A percentile compares a stretch with the other conserved stretches of the same genome.
Conservation (phyloP, 345 rosid species). For the Populus davidiana region DNA sequence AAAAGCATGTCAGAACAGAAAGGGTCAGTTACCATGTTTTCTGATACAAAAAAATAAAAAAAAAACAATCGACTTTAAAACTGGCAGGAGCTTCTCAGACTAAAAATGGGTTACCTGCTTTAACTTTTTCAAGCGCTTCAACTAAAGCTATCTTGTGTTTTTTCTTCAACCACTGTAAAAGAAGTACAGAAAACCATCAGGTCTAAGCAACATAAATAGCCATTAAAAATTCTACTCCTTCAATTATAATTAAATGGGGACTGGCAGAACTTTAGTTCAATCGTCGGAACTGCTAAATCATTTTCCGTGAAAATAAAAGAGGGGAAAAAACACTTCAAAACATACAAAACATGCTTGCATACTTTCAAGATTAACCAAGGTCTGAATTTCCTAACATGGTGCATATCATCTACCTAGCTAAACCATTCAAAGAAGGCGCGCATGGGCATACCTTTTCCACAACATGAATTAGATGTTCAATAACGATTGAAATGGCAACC, state of each 20-base stretch:
- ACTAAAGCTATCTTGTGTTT: conserved; percentile 62
- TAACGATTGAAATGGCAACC: conserved; percentile 61
- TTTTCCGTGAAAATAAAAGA: background rate
- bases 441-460: conserved; percentile 44
- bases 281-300: background rate
- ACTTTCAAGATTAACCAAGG: background rate
- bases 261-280: background rate
- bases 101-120: conserved; percentile 53
- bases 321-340: background rate
- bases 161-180: conserved; percentile 62
- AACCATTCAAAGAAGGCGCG: background rate
- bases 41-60: background rate
- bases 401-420: background rate
- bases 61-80: background rate
- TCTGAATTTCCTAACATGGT: background rate
- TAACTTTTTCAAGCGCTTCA: conserved; percentile 90
- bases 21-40: background rate
- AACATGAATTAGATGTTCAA: conserved; percentile 63
- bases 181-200: background rate
- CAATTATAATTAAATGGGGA: background rate
- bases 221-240: background rate
- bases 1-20: background rate
- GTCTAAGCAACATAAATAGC: background rate
- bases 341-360: background rate
- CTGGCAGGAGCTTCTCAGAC: background rate